Conservation (phyloP, 2,329 filamentous ascomycete genomes). For the Rutstroemia sp. region DNA sequence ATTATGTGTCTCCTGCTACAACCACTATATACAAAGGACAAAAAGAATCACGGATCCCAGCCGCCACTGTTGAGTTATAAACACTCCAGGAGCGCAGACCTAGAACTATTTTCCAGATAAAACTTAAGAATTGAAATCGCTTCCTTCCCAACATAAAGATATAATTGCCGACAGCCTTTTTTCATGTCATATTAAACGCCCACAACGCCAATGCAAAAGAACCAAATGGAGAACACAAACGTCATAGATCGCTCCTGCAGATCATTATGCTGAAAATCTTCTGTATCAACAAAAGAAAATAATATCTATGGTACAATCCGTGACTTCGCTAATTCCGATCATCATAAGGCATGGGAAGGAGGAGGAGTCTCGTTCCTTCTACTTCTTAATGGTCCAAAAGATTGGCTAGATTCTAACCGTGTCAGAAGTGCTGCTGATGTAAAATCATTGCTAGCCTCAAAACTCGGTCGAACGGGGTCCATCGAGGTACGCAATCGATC, state of each 20-base stretch:
- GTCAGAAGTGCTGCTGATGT: conserved; percentile 81
- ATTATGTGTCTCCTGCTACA: conserved; percentile 12
- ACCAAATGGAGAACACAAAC: conserved; percentile 20
- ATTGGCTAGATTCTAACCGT: conserved; percentile 68
- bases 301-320: conserved; percentile 29
- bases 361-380: conserved; percentile 14
- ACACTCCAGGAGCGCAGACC: conserved; percentile 1
- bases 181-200: conserved; percentile 16
- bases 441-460: conserved; percentile 83
- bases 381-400: conserved; percentile 21
- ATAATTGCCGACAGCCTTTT: conserved; percentile 3
- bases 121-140: not conserved
- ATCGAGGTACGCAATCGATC: conserved; percentile 81
- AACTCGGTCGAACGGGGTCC: conserved; percentile 76
- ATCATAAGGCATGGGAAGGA: not conserved
- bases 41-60: not conserved
- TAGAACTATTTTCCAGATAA: conserved; percentile 2
- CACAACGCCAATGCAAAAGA: conserved; percentile 25
- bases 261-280: conserved; percentile 37
- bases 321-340: conserved; percentile 14
- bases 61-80: not conserved
- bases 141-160: not conserved
- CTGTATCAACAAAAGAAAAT: conserved; percentile 31
- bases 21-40: not conserved
- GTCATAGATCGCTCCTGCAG: conserved; percentile 44